phyloP scores from a whole-genome alignment of 352 stramenopile genomes.

The Pythium aristosporum region DNA sequence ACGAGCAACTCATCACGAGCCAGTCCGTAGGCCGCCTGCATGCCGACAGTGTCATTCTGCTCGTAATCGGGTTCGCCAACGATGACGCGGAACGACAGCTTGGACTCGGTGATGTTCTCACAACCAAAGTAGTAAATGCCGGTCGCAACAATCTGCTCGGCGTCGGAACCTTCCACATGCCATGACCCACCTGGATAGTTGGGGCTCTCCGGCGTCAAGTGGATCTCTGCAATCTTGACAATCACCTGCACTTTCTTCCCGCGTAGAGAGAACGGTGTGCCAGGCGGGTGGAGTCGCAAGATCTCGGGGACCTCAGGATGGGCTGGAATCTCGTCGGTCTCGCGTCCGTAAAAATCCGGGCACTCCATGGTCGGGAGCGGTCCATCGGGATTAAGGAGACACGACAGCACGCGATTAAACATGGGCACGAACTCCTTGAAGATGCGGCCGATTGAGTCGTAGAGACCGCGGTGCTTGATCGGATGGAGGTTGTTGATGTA shows the following conservation, averaged over 20 bases:
- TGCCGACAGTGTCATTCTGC: not conserved
- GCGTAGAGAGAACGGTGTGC: constrained; percentile 14
- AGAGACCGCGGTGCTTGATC: constrained; percentile 20
- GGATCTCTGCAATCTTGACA: constrained; percentile 35
- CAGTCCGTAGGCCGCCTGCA: not conserved
- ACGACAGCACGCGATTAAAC: constrained; percentile 32
- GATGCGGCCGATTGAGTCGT: constrained; percentile 25
- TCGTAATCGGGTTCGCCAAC: constrained; percentile 2
- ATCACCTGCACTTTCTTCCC: constrained; percentile 34
- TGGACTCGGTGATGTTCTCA: constrained; percentile 31
- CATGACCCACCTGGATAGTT: constrained; percentile 25
- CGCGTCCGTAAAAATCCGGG: constrained; percentile 19
- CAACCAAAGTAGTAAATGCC: constrained; percentile 30
- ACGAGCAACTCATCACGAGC: constrained; percentile 10
- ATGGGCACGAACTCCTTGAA: constrained; percentile 34
- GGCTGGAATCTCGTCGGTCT: constrained; percentile 12
- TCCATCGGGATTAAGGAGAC: not conserved
- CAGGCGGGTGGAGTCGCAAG: not conserved
- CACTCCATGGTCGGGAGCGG: not conserved
- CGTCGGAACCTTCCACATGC: constrained; percentile 29
- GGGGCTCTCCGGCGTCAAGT: constrained; percentile 30
- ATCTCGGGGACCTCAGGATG: constrained; percentile 23
- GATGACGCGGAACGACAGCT: constrained; percentile 21
- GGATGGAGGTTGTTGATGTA: constrained; percentile 47
- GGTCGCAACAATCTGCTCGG: constrained; percentile 31